These are phyloP conservation scores for Corniculantispora saksenae DNA, from an alignment of 2,329 filamentous ascomycete species.

Conservation along the genomic window DNA sequence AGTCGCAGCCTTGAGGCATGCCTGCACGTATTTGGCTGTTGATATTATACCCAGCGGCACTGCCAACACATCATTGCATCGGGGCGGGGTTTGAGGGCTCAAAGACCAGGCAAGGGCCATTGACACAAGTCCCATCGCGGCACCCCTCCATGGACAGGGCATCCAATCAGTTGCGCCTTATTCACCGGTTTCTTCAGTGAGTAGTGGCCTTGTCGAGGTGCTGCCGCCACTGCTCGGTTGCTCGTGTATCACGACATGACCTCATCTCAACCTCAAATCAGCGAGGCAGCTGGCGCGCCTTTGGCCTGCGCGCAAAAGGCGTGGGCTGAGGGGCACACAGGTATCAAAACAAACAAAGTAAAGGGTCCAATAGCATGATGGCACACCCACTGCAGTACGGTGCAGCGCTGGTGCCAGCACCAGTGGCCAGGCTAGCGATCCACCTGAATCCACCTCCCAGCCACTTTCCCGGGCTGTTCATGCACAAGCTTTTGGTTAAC, in stretches of 20 bases:
- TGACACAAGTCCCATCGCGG: constrained; percentile 1
- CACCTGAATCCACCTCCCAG: constrained; percentile 19
- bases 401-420: constrained; percentile 9
- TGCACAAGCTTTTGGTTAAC: constrained; percentile 15
- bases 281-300: neutral
- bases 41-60: constrained; percentile 17
- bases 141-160: constrained; percentile 16
- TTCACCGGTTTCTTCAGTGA: constrained; percentile 18
- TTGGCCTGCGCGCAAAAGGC: neutral
- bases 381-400: neutral
- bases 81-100: constrained; percentile 18
- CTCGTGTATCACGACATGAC: constrained; percentile 14
- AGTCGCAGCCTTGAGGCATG: constrained; percentile 11
- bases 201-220: constrained; percentile 8
- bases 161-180: constrained; percentile 15
- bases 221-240: constrained; percentile 1
- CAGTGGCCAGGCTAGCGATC: constrained; percentile 12
- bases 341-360: constrained; percentile 16
- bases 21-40: constrained; percentile 10
- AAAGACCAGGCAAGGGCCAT: constrained; percentile 7
- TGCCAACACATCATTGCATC: constrained; percentile 23
- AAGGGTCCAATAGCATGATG: constrained; percentile 12
- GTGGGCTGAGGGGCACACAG: constrained; percentile 6
- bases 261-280: constrained; percentile 10
- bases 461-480: constrained; percentile 17